Base-by-base conservation (phyloP, 352 stramenopile species). In the Globisporangium orthogonon region DNA sequence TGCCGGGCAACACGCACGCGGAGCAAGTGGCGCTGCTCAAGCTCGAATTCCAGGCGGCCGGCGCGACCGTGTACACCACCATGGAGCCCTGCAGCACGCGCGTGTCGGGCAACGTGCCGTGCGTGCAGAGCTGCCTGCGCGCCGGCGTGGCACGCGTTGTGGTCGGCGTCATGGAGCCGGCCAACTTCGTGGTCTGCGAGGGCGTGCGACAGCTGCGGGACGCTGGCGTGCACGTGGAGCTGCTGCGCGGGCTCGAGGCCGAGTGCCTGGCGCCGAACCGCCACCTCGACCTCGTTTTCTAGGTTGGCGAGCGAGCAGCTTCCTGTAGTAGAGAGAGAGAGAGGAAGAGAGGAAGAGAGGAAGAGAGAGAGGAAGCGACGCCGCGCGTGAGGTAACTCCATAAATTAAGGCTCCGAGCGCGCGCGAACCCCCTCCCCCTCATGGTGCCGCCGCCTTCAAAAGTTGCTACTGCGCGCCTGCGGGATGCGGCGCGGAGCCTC, bases 71-170 rank as follows among this genome's bases (percentile, higher is more conserved):
- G 30, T 96, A 94, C 70, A 94, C 85, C 28, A 95, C 85, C 11
- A 96, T 96, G 87, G 87, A 96, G 77, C 85, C 87, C 3, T 96
- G 87, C 66, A 94, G 82, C 69, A 72, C 62, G 60, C 74, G 87
- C n/a, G 68, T 94, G n/a, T 95, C 85, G 10, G 86, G 83, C 1
- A 95, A 94, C 50, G 73, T 74, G 40, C 75, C 85, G 14, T 96
- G 87, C 59, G 87, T 93, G 9, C 71, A 88, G 55, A 89, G 71
- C 50, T 94, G 86, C 35, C 74, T 94, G 50, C 78, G 72, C 7
- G 83, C 83, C 9, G 64, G 70, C 14, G 78, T 94, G 10, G 33
- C 50, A 11, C 76, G 86, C 53, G 82, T 96, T 29, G 81, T 96
- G 9, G 72, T 96, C 18, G 87, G 86, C 52, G 83, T 88, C 37